Base-by-base conservation (phyloP, 345 rosid genomes). In the Dovyalis caffra region DNA sequence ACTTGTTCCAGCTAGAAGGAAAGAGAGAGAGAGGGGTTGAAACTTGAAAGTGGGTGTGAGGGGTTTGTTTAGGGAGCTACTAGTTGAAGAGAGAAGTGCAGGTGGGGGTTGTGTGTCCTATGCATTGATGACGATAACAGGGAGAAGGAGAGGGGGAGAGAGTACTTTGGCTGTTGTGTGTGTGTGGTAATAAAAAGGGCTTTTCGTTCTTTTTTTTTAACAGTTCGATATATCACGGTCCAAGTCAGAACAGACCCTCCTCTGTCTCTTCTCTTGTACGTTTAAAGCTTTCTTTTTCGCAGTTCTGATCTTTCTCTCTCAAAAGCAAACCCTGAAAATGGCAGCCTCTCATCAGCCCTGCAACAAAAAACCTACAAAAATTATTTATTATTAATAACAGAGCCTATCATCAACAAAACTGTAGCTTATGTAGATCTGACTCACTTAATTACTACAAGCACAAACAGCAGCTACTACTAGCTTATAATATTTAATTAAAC, bases 211-310 rank as follows among this genome's bases (percentile, higher is more conserved):
- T 79, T 8, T 53, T 53, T 9, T 10, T 53, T 2, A 49, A 79
- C 88, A 74, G 85, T 81, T 86, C 64, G 95, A 92, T 77, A 83
- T 76, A 84, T 91, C 95, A 80, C 88, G 32, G 83, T 91, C 97
- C 85, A 86, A 89, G 97, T 88, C 99, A 95, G 97, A 76, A 78
- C 76, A 47, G 80, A 76, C 67, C 74, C 43, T 57, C 3, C 53
- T 23, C 63, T 47, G 56, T 51, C 31, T 66, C 72, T 61, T 77
- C 71, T 61, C 87, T 66, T 87, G 79, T 75, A 85, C 77, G 84
- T 81, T 80, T 80, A 77, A 84, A 86, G 60, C 60, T 53, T 53
- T n/a, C 86, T 87, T 87, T 91, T 71, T 82, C 79, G 88, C 83
- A 83, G 86, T 77, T 64, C 31, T 76, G 81, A n/a, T 18, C 60